Conservation (phyloP, 2,329 filamentous ascomycete genomes). For the Diaporthe sp. region DNA sequence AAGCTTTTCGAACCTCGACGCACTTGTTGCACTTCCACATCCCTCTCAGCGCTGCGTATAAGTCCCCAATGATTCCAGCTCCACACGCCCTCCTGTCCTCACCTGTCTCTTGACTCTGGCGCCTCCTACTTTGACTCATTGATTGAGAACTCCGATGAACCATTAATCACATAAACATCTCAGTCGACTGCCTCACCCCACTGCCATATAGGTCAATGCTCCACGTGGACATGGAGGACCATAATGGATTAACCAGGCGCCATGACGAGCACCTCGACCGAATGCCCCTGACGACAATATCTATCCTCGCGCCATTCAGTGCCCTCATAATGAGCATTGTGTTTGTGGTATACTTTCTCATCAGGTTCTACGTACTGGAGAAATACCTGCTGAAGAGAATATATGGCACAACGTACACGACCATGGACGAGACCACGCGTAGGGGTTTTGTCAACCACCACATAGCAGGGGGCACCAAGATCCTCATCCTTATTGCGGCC, state of each 20-base stretch:
- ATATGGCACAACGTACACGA: slow-evolving; percentile 27
- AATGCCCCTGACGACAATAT: slow-evolving; percentile 22
- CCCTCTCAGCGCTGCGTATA: background rate
- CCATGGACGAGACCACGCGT: slow-evolving; percentile 5
- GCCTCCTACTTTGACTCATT: background rate
- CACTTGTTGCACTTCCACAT: background rate
- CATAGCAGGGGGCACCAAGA: slow-evolving; percentile 31
- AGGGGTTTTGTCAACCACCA: slow-evolving; percentile 32
- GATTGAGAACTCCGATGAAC: background rate
- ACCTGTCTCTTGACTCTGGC: too few species aligned
- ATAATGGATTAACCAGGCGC: background rate
- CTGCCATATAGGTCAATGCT: background rate
- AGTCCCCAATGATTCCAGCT: background rate
- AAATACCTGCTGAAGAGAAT: slow-evolving; percentile 7
- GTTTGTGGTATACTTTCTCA: slow-evolving; percentile 13
- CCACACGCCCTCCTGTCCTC: background rate
- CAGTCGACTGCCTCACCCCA: background rate
- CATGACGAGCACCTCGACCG: slow-evolving; percentile 24
- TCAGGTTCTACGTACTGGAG: slow-evolving; percentile 24
- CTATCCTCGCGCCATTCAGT: slow-evolving; percentile 14
- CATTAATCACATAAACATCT: background rate
- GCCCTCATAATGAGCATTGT: slow-evolving; percentile 28
- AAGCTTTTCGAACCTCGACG: too few species aligned
- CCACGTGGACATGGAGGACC: background rate
- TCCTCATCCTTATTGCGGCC: slow-evolving; percentile 18